Evolutionary conservation across 2,329 filamentous ascomycete species (phyloP).

Genomic region (Diaporthe humulicola): DNA sequence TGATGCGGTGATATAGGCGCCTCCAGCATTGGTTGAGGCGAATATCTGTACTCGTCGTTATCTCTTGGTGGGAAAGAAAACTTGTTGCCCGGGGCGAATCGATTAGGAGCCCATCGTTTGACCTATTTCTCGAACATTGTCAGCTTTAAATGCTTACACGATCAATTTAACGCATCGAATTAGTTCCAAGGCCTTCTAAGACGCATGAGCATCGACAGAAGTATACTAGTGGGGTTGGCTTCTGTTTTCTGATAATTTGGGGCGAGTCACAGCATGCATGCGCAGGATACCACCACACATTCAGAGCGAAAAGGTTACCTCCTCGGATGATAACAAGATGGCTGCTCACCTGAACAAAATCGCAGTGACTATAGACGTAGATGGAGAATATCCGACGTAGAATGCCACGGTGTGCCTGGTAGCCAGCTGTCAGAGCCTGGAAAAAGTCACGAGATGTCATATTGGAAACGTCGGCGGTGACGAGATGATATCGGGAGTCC

Average conservation of each 20-base stretch:
- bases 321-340: neutral
- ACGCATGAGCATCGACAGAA: neutral
- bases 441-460: neutral
- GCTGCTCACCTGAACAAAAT: neutral
- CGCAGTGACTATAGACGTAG: neutral
- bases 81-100: neutral
- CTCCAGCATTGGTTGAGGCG: constrained; percentile 3
- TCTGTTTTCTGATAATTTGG: neutral
- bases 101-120: neutral
- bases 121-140: neutral
- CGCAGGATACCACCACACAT: neutral
- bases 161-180: neutral
- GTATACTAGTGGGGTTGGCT: neutral
- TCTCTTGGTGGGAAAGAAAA: neutral
- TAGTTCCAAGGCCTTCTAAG: neutral
- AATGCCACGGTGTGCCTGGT: neutral
- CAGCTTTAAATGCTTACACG: neutral
- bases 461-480: neutral
- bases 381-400: neutral
- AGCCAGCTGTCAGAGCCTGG: neutral
- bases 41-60: neutral
- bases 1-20: neutral
- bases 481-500: neutral
- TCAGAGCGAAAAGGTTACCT: neutral
- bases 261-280: too few species aligned